Evolutionary conservation across 371 early-diverging fungal species (phyloP).

Genomic region (Circinella umbellata): DNA sequence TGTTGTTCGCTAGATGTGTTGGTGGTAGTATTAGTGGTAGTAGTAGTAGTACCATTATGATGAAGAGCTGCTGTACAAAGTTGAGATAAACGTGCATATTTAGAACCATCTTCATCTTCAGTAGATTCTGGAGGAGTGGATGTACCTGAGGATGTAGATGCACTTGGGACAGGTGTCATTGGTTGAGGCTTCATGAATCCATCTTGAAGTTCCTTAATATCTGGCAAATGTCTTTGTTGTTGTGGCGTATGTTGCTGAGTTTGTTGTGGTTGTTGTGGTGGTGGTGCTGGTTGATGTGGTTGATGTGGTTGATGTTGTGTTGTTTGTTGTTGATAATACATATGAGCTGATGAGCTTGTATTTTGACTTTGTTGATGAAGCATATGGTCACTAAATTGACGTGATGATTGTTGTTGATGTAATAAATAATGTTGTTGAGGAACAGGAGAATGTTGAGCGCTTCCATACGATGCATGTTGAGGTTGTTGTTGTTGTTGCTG

Average conservation of each 20-base stretch:
- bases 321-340: constrained; percentile 22
- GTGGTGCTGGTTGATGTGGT: neutral
- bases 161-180: constrained; percentile 44
- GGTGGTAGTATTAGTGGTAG: too few relatives aligned
- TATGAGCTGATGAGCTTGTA: constrained; percentile 13
- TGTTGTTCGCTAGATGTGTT: constrained; percentile 5
- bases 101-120: constrained; percentile 41
- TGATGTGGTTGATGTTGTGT: constrained; percentile 12
- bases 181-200: constrained; percentile 27
- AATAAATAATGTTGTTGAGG: constrained; percentile 13
- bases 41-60: constrained; percentile 16
- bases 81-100: constrained; percentile 45
- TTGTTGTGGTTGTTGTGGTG: constrained; percentile 8
- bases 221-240: constrained; percentile 15
- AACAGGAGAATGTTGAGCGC: constrained; percentile 14
- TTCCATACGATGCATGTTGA: constrained; percentile 8
- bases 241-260: neutral
- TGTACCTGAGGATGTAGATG: constrained; percentile 42
- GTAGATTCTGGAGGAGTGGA: constrained; percentile 39
- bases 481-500: constrained; percentile 19
- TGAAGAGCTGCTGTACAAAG: constrained; percentile 49
- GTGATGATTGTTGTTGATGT: constrained; percentile 16
- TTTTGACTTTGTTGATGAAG: constrained; percentile 14
- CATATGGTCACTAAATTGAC: constrained; percentile 15
- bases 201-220: constrained; percentile 13